Conservation (phyloP, 2,329 filamentous ascomycete genomes). For the Penicillium janthinellum region DNA sequence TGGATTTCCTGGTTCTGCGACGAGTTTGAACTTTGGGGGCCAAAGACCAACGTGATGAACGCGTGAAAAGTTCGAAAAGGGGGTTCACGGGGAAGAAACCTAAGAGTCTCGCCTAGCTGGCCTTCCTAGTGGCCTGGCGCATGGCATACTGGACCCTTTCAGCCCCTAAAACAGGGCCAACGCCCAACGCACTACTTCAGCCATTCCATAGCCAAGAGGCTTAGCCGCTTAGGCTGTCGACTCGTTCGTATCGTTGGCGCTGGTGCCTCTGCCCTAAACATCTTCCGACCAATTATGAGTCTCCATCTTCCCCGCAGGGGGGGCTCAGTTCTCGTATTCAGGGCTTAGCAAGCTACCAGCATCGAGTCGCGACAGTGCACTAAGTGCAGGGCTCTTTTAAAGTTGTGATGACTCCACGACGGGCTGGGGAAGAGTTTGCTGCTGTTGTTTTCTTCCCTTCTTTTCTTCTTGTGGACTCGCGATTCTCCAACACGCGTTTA, state of each 20-base stretch:
- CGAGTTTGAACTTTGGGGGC: not conserved
- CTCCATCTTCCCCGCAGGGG: not conserved
- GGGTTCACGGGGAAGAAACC: not conserved
- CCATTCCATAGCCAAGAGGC: not conserved
- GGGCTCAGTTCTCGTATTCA: slow-evolving; percentile 10
- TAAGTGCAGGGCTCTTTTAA: not conserved
- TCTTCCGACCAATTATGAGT: not conserved
- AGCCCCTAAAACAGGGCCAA: not conserved
- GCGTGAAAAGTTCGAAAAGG: not conserved
- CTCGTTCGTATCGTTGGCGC: slow-evolving; percentile 4
- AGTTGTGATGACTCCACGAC: slow-evolving; percentile 1
- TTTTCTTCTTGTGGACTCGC: not conserved
- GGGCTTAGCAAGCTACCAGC: not conserved
- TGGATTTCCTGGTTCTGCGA: not conserved
- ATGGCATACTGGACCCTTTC: not conserved
- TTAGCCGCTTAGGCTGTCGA: not conserved
- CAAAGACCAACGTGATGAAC: not conserved
- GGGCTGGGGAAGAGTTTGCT: not conserved
- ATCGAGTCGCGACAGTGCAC: not conserved
- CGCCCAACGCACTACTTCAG: not conserved
- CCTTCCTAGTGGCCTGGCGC: not conserved
- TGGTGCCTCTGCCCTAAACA: not conserved
- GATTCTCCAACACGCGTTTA: no score
- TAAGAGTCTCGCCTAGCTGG: not conserved
- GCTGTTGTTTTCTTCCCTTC: not conserved